Evolutionary conservation across 306 rosid genomes (phyloP).

Genomic region (Acmispon strigosus): DNA sequence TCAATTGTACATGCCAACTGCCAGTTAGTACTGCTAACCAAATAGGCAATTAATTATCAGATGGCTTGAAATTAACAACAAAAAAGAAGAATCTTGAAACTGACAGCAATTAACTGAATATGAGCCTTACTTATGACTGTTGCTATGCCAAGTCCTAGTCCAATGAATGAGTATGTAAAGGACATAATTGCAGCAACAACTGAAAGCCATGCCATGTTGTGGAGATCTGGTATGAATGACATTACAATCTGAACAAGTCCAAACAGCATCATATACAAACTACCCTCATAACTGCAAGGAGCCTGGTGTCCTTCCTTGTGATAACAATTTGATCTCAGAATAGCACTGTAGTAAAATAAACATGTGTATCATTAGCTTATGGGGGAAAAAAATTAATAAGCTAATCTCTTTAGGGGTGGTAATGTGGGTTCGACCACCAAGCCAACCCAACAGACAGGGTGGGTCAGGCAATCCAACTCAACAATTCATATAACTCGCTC

Average conservation of each 20-base stretch:
- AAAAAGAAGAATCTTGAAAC: background rate
- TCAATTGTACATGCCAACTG: background rate
- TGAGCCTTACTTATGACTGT: slow-evolving; percentile 39
- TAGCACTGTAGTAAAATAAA: slow-evolving; percentile 46
- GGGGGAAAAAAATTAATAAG: background rate
- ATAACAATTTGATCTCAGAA: slow-evolving; percentile 60
- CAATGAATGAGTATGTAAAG: slow-evolving; percentile 64
- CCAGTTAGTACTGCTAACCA: background rate
- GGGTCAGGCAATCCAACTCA: too few relatives aligned
- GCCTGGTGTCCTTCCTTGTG: slow-evolving; percentile 72
- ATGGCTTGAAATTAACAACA: background rate
- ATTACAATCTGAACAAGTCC: slow-evolving; percentile 60
- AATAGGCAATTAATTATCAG: background rate
- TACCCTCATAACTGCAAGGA: slow-evolving; percentile 46
- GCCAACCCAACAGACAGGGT: too few relatives aligned
- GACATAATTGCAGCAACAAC: slow-evolving; percentile 73
- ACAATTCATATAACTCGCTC: too few relatives aligned
- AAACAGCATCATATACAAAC: slow-evolving; percentile 52
- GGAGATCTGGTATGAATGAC: slow-evolving; percentile 91
- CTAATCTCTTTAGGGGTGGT: background rate
- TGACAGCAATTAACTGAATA: background rate
- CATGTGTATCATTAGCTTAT: background rate
- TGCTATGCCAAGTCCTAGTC: slow-evolving; percentile 69
- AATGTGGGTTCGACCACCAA: too few relatives aligned
- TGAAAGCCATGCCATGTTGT: slow-evolving; percentile 81